These are phyloP conservation scores for Pichia nanzhaoensis DNA, from an alignment of 805 yeast species.

Conservation along the genomic window DNA sequence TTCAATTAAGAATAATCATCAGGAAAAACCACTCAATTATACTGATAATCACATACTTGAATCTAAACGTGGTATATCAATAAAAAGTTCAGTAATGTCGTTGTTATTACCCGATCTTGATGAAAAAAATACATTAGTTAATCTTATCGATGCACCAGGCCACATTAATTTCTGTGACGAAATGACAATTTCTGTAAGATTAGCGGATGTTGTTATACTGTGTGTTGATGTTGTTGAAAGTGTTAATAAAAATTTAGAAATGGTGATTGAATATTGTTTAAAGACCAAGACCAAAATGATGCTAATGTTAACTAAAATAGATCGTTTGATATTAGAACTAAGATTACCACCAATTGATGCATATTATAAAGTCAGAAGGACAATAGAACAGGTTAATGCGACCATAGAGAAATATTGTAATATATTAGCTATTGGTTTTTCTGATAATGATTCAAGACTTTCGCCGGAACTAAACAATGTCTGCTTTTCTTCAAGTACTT, in stretches of 20 bases:
- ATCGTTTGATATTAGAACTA: constrained; percentile 75
- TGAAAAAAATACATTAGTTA: constrained; percentile 51
- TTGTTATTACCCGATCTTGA: constrained; percentile 47
- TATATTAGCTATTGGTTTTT: constrained; percentile 14
- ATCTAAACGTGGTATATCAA: constrained; percentile 59
- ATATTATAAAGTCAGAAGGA: constrained; percentile 55
- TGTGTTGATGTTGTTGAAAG: constrained; percentile 89
- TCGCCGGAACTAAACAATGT: constrained; percentile 66
- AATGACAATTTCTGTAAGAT: constrained; percentile 44
- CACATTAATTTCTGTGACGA: constrained; percentile 83
- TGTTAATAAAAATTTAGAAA: constrained; percentile 48
- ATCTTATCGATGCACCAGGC: constrained; percentile 85
- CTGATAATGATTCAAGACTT: constrained; percentile 18
- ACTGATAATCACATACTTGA: constrained; percentile 71
- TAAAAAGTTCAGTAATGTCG: constrained; percentile 57
- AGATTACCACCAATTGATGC: constrained; percentile 69
- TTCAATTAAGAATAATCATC: constrained; percentile 29
- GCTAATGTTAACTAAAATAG: constrained; percentile 74
- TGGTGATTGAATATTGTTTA: constrained; percentile 47
- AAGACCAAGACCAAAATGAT: constrained; percentile 44
- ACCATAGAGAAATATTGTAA: constrained; percentile 31
- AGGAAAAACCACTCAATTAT: constrained; percentile 48
- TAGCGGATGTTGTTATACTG: constrained; percentile 59
- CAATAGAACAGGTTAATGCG: constrained; percentile 59
- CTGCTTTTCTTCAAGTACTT: constrained; percentile 62